Evolutionary conservation across 225 moss, liverwort and hornwort species (phyloP), one percentile per base, ranked within the genome.

Genomic region (Ulota crispa): DNA sequence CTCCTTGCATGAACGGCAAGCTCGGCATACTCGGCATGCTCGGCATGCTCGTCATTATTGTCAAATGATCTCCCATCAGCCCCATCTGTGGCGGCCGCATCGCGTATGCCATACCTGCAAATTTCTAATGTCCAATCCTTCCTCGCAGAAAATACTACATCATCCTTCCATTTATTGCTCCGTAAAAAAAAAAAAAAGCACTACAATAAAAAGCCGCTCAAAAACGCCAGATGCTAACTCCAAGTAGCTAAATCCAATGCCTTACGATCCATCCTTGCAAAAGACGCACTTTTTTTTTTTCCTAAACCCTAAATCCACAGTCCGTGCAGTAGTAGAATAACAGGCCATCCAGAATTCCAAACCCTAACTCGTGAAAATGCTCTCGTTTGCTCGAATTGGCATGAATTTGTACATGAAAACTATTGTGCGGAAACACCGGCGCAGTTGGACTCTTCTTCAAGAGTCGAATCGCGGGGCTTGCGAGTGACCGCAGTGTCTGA

Each of bases 61-160:
- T 88, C 74, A 91, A 77, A 64, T 88, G 87, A 73, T 88, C 86
- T 12, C 85, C 86, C 81, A 86, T 86, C 42, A 90, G 61, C 32
- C 82, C 80, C 69, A 57, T 41, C 53, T 80, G 81, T 16, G 86
- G 78, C 19, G 79, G 76, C 55, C 78, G 85, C 84, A 84, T 88
- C 50, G 68, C 64, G 19, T 76, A 86, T 39, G 74, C 88, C 88
- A 88, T 80, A 61, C 64, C 83, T 76, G 6, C 42, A 6, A 13
- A 34, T 45, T 45, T 20, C 63, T 45, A 36, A 71, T 70, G 19
- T 34, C 53, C 32, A 72, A 52, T 52, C 7, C 67, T 36, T 64
- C 16, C 28, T 64, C 9, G 2, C 60, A n/a, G 21, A 73, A 20
- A 28, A 1, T 4, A 13, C 11, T 1, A 54, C 7, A 63, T 47